Percentiles rank a stretch among this genome's conserved stretches.
Conservation (phyloP, 768 basidiomycete genomes). For the Sistotremastrum niveocremeum region DNA sequence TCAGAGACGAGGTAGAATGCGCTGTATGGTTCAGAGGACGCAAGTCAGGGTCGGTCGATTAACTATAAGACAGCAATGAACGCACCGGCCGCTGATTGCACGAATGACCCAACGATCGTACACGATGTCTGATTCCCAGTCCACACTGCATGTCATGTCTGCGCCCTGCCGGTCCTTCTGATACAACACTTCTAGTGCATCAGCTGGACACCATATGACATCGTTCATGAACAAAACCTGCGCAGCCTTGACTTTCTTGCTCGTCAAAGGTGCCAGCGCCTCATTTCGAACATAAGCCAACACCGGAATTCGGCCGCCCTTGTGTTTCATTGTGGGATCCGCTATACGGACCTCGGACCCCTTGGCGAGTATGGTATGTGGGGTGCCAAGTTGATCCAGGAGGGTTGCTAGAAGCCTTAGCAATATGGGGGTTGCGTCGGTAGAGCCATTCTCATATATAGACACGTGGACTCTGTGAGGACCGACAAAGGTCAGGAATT, state of each 20-base stretch:
- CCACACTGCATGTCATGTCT: slow-evolving; percentile 31
- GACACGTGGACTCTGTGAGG: slow-evolving; percentile 33
- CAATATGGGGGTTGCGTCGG: slow-evolving; percentile 32
- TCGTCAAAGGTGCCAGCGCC: slow-evolving; percentile 26
- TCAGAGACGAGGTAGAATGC: slow-evolving; percentile 29
- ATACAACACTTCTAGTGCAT: slow-evolving; percentile 33
- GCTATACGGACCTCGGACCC: slow-evolving; percentile 25
- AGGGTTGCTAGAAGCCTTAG: slow-evolving; percentile 29
- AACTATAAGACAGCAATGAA: background rate
- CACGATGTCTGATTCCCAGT: slow-evolving; percentile 33
- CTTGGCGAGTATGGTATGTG: slow-evolving; percentile 22
- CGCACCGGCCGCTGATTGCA: background rate
- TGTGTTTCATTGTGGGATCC: slow-evolving; percentile 15
- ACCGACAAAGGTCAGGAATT: slow-evolving; percentile 27
- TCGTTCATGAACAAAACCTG: slow-evolving; percentile 38
- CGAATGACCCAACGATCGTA: slow-evolving; percentile 21
- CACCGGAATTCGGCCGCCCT: slow-evolving; percentile 34
- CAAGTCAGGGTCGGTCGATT: background rate
- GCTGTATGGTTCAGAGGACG: slow-evolving; percentile 22
- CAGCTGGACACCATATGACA: slow-evolving; percentile 32
- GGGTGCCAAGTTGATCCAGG: slow-evolving; percentile 25
- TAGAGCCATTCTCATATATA: slow-evolving; percentile 34
- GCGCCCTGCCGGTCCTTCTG: slow-evolving; percentile 30
- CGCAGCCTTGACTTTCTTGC: slow-evolving; percentile 25
- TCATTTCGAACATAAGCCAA: slow-evolving; percentile 34